A percentile compares a stretch with the other conserved stretches of the same genome.
Conservation (phyloP, 192 early-diverging fungal genomes). For the Kickxella alabastrina region DNA sequence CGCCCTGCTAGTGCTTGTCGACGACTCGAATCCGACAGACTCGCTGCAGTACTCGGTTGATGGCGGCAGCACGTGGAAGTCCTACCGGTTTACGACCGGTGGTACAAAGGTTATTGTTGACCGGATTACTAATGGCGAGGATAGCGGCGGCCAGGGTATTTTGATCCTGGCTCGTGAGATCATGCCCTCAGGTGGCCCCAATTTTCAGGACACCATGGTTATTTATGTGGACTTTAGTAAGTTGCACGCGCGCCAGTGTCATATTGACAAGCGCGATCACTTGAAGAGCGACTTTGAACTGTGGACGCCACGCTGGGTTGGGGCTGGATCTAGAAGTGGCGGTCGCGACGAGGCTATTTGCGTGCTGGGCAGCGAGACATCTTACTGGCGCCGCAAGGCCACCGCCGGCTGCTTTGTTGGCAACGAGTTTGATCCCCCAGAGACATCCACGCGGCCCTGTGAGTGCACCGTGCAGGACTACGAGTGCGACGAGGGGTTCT, state of each 20-base stretch:
- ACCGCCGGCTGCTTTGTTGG: conserved; percentile 68
- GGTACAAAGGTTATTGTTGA: conserved; percentile 57
- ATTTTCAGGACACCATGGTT: conserved; percentile 22
- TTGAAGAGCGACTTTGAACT: conserved; percentile 82
- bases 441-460: conserved; percentile 57
- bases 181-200: conserved; percentile 7
- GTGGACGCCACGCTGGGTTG: conserved; percentile 72
- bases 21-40: conserved; percentile 68
- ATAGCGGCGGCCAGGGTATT: conserved; percentile 66
- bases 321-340: conserved; percentile 16
- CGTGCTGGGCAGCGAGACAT: conserved; percentile 55
- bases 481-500: conserved; percentile 88
- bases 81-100: conserved; percentile 54
- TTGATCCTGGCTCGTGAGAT: conserved; percentile 61
- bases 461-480: conserved; percentile 74
- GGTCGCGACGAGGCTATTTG: conserved; percentile 64
- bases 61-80: conserved; percentile 72
- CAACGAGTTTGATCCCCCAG: conserved; percentile 56
- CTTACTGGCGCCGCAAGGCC: conserved; percentile 73
- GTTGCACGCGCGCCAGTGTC: conserved; percentile 46
- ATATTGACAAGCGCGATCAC: conserved; percentile 47
- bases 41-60: conserved; percentile 70
- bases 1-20: conserved; percentile 70
- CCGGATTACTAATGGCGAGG: conserved; percentile 61
- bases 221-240: conserved; percentile 62